Evolutionary conservation across 352 stramenopile genomes (phyloP), one percentile per base, ranked within the genome.

Genomic region (Phytophthora macrochlamydospora): DNA sequence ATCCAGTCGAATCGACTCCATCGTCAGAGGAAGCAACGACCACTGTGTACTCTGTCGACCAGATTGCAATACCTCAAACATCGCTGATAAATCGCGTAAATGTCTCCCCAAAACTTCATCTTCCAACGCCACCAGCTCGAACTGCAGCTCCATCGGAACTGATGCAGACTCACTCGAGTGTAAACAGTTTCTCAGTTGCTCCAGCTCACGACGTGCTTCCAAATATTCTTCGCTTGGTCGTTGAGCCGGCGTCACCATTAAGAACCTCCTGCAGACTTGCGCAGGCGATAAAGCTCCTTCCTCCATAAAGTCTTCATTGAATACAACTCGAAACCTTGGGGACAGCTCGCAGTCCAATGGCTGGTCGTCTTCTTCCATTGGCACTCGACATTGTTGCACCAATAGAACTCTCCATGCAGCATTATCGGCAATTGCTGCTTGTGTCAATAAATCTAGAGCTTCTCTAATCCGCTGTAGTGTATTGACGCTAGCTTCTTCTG

Each of bases 321-420:
- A 75, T 40, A 76, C 71, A 18, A 83, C 67, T 2, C 65, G 62
- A 30, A 83, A 65, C 33, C 62, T 50, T 11, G 75, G 71, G 12
- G 49, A 28, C 9, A 83, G 51, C 7, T 63, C 65, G 24, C 65
- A 49, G 53, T 80, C 75, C 4, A 74, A 69, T 45, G 65, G 67
- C 30, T 55, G 58, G 4, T 71, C 65, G 6, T 72, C 65, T 43
- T 76, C 65, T 31, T 76, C 62, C 9, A 66, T 69, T 14, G 62
- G 59, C n/a, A 83, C 65, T 11, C 69, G 61, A 33, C 71, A 83
- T 43, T 71, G 62, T 28, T 83, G 60, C 42, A 78, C 65, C n/a
- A 83, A 56, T 6, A 83, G 50, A 33, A 49, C 68, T 45, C 63
- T 65, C 67, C 67, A 83, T 30, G 62, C 64, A 4, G 49, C 59